Conservation (phyloP, 1,139 yeast genomes). For the Scheffersomyces illinoinensis region DNA sequence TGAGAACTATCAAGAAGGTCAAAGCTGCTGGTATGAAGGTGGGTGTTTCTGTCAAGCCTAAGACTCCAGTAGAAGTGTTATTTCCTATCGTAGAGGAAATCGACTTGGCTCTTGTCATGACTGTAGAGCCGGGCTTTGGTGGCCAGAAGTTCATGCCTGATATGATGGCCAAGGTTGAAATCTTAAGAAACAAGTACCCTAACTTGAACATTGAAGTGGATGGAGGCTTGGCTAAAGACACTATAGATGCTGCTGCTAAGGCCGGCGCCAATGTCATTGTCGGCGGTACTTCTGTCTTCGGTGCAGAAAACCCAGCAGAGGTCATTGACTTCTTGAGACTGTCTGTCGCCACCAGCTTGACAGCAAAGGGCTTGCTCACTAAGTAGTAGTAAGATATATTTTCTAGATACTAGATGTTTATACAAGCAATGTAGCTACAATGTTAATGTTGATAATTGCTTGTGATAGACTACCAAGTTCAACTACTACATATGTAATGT, state of each 20-base stretch:
- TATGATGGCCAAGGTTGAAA: constrained; percentile 94
- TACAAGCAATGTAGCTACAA: not conserved
- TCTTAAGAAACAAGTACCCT: constrained; percentile 73
- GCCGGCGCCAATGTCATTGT: constrained; percentile 99
- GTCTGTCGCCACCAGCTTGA: constrained; percentile 49
- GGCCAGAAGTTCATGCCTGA: constrained; percentile 95
- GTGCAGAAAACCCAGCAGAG: constrained; percentile 73
- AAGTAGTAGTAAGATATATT: not conserved
- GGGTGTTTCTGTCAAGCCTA: constrained; percentile 94
- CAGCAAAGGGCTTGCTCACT: constrained; percentile 25
- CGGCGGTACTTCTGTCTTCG: constrained; percentile 94
- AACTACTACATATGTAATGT: not conserved
- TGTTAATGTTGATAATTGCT: not conserved
- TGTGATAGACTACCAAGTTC: too few species aligned
- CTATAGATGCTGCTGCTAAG: constrained; percentile 78
- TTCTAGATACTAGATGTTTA: too few species aligned
- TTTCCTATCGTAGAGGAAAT: constrained; percentile 73
- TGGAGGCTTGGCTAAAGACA: constrained; percentile 90
- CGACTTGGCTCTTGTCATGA: constrained; percentile 95
- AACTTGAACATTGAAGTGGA: constrained; percentile 89
- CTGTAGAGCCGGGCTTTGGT: constrained; percentile 98
- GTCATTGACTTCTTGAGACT: constrained; percentile 68
- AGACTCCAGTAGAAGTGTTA: constrained; percentile 84
- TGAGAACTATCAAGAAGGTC: constrained; percentile 71
- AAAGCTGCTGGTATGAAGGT: constrained; percentile 84